Base-by-base conservation (phyloP, 192 early-diverging fungal species). In the Linnemannia exigua region DNA sequence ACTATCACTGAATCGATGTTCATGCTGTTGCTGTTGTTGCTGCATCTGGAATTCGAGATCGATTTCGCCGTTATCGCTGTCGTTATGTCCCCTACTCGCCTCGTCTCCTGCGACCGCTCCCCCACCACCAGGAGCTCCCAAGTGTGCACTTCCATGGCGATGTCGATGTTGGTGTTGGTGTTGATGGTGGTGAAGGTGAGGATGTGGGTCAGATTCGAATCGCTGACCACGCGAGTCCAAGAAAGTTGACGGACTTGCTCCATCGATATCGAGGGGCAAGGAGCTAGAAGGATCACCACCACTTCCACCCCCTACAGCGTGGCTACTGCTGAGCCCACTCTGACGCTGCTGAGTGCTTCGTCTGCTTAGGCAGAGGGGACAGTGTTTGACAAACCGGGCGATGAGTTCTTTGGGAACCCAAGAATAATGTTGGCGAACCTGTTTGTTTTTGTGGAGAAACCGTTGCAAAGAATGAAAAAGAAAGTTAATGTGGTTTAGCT, bases 391-490 rank as follows among this genome's bases (percentile, higher is more conserved):
- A 71, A 90, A 90, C 16, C 89, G 84, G 19, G 89, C 89, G 67
- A 90, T 90, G 37, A 90, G 71, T 46, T 90, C 89, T 66, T 90
- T 90, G 33, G 89, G 89, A 0, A 90, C 88, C 89, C 89, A 90
- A 1, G 89, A 90, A 52, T 87, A 90, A 36, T 88, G 79, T 63
- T 77, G 84, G 22, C 89, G 73, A 15, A 90, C 89, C 89, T 90
- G 58, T n/a, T 47, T n/a, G n/a, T n/a, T n/a, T n/a, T 48, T 28
- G 36, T 20, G 36, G 15, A 25, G 25, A 5, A 48, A 28, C 44
- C 19, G 46, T 46, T 69, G 38, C 38, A 36, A n/a, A 47, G 20
- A 33, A 28, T 25, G 5, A 20, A 54, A 35, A 8, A 41, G 36
- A 25, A 51, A 20, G 35, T 48, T 72, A 48, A 31, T 41, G 58